Percentiles rank a stretch among this genome's conserved stretches.
Evolutionary conservation across 2,329 filamentous ascomycete genomes (phyloP).

Genomic region (Nemania sp.): DNA sequence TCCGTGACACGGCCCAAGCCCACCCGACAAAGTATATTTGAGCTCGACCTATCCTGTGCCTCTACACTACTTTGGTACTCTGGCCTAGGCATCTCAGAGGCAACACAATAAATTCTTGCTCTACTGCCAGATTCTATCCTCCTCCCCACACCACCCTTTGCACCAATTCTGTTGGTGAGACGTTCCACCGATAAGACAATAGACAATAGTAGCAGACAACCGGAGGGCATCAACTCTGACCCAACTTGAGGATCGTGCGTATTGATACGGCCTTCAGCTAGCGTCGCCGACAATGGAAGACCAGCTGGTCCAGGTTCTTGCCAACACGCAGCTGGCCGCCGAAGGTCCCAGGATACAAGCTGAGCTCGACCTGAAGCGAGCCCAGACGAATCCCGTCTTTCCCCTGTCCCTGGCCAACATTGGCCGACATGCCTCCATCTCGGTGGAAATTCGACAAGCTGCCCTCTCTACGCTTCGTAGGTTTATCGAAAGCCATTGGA

Average conservation of each 20-base stretch:
- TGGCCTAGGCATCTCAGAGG: not conserved
- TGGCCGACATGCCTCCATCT: conserved; percentile 74
- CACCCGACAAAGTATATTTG: conserved; percentile 4
- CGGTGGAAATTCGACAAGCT: conserved; percentile 78
- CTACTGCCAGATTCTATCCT: no score
- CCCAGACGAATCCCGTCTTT: conserved; percentile 72
- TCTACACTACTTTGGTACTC: not conserved
- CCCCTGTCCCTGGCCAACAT: conserved; percentile 81
- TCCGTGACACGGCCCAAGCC: not conserved
- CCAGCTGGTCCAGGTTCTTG: conserved; percentile 85
- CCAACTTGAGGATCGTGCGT: not conserved
- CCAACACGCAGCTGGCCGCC: conserved; percentile 79
- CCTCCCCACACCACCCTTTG: no score
- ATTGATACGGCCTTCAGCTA: conserved; percentile 13
- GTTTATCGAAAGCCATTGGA: conserved; percentile 87
- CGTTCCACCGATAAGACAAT: no score
- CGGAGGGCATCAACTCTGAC: not conserved
- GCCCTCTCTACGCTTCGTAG: conserved; percentile 79
- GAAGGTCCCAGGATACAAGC: conserved; percentile 82
- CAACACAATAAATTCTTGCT: no score
- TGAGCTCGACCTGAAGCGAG: conserved; percentile 77
- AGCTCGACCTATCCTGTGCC: not conserved
- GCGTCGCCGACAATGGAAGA: conserved; percentile 71
- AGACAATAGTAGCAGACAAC: no score
- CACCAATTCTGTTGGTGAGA: no score